Base-by-base conservation (phyloP, 176 grass and related monocot genomes). In the Panicum miliaceum region DNA sequence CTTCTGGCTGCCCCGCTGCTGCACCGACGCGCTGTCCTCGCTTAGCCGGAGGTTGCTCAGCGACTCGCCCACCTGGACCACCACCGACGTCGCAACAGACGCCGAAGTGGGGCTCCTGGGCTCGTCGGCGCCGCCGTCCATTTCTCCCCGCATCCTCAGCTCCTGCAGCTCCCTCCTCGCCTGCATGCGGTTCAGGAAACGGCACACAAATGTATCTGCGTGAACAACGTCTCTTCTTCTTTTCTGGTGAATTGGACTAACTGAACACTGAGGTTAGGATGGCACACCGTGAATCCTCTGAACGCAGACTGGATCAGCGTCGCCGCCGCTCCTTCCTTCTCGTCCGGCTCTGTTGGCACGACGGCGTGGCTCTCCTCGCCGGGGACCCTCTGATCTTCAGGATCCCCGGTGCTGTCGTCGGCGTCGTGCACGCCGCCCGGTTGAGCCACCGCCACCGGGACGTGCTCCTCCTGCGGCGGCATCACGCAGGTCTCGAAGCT, bases 61-160 rank as follows among this genome's bases (percentile, higher is more conserved):
- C 19, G 93, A 89, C 84, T 94, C 93, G 66, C 89, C 91, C 0
- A 96, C 58, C 61, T 99, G 89, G 57, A 92, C 93, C 62, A 96
- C 91, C 80, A 87, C 92, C 38, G 96, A 99, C 65, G 91, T 84
- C 10, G 83, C 89, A 0, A 84, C 72, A 15, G 86, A 91, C 78
- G 93, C 85, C 34, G 53, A 64, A 18, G 69, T 83, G 32, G 88
- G 86, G 83, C 89, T 92, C 69, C 41, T 82, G 32, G 59, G 76
- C 26, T 84, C 70, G 10, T 77, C 76, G 25, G 15, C 13, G 14
- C 41, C 8, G 82, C 78, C 58, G 43, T 66, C 48, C 20, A 51
- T 41, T 29, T 78, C 86, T 8, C 73, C 47, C 3, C 34, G 45
- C 32, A n/a, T 67, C 52, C 27, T 89, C 35, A 71, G 80, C 75